Conservation (phyloP, 345 rosid species). For the Capsella bursapastoris region DNA sequence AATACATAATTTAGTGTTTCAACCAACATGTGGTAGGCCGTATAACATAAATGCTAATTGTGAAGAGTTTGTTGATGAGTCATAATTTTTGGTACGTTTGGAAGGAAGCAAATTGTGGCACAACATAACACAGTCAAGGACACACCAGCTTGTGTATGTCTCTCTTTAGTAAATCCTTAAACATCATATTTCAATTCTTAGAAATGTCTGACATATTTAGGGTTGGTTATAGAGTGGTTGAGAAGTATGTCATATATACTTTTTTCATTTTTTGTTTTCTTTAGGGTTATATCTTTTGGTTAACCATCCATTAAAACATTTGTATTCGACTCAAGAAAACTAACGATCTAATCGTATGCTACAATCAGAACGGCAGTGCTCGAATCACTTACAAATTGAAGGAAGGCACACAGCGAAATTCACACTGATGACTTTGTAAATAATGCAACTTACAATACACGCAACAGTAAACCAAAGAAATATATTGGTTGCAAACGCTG, state of each 20-base stretch:
- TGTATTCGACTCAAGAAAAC: neutral
- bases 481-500: neutral
- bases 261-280: neutral
- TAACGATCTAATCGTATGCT: neutral
- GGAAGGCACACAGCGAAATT: too few species aligned
- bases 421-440: neutral
- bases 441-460: neutral
- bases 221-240: neutral
- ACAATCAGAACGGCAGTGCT: neutral
- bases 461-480: neutral
- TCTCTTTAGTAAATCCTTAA: neutral
- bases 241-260: neutral
- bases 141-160: slow-evolving; percentile 23
- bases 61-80: neutral
- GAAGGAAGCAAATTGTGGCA: neutral
- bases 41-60: slow-evolving; percentile 14
- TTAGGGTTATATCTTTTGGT: neutral
- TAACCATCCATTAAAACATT: neutral
- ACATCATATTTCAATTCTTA: neutral
- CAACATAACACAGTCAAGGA: slow-evolving; percentile 27
- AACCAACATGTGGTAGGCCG: neutral
- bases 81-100: slow-evolving; percentile 10
- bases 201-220: neutral
- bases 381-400: too few species aligned
- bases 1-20: too few species aligned